Conservation (phyloP, 2,329 filamentous ascomycete species). For the Hypoxylon sp. region DNA sequence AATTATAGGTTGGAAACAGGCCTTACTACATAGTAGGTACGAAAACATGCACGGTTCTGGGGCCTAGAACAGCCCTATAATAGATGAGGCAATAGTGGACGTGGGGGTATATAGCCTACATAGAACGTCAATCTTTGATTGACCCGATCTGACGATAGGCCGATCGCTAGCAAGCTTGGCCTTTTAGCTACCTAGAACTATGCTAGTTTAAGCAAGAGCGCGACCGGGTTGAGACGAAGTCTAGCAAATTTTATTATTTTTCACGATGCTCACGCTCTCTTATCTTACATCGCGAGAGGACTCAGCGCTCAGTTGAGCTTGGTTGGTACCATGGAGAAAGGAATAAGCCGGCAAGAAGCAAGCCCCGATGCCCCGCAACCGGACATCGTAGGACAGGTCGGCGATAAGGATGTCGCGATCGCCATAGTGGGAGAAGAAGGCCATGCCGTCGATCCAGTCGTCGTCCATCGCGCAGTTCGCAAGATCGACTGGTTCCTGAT, state of each 20-base stretch:
- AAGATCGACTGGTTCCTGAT: slow-evolving; percentile 79
- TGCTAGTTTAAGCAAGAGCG: slow-evolving; percentile 21
- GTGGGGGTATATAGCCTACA: slow-evolving; percentile 13
- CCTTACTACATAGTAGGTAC: no score
- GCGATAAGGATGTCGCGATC: slow-evolving; percentile 69
- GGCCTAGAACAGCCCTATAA: slow-evolving; percentile 28
- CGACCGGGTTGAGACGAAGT: slow-evolving; percentile 1
- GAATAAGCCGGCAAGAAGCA: slow-evolving; percentile 14
- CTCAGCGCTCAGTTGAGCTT: neutral
- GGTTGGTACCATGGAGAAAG: slow-evolving; percentile 35
- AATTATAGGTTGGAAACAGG: neutral
- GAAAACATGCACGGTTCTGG: no score
- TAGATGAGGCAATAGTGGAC: slow-evolving; percentile 28
- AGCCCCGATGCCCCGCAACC: slow-evolving; percentile 1
- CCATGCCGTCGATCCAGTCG: slow-evolving; percentile 67
- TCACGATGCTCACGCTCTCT: neutral
- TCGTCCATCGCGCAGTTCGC: slow-evolving; percentile 70
- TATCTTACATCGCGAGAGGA: neutral
- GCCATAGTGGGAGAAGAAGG: slow-evolving; percentile 72
- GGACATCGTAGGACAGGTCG: slow-evolving; percentile 4
- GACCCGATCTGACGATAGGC: neutral
- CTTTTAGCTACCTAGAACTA: slow-evolving; percentile 1
- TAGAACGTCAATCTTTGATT: neutral
- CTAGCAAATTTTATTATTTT: slow-evolving; percentile 14
- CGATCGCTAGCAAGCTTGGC: slow-evolving; percentile 25